Percentiles rank a stretch among this genome's conserved stretches.
phyloP scores from a whole-genome alignment of 1,284 basidiomycete genomes.

The Vanrija humicola region DNA sequence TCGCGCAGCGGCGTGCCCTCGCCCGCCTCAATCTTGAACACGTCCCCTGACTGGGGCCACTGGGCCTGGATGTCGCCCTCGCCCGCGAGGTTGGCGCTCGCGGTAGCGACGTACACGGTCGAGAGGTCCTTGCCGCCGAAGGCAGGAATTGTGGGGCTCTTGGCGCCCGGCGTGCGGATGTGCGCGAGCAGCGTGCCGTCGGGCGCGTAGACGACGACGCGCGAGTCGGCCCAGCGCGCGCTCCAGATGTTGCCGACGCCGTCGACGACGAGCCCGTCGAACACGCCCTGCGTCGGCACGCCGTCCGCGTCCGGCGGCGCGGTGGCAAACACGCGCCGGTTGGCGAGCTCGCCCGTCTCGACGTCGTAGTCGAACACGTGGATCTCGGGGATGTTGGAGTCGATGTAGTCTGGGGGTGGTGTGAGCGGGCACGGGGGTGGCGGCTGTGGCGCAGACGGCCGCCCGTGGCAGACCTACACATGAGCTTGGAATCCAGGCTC shows the following conservation, averaged over 20 bases:
- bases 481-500: slow-evolving; percentile 38
- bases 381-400: slow-evolving; percentile 35
- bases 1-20: slow-evolving; percentile 23
- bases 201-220: slow-evolving; percentile 39
- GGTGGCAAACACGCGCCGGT: slow-evolving; percentile 26
- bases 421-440: neutral
- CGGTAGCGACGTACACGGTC: slow-evolving; percentile 39
- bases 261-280: slow-evolving; percentile 47
- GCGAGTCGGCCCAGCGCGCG: slow-evolving; percentile 42
- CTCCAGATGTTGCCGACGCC: slow-evolving; percentile 45
- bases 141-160: slow-evolving; percentile 41
- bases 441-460: too few relatives aligned
- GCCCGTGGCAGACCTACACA: slow-evolving; percentile 32
- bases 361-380: slow-evolving; percentile 37
- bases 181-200: slow-evolving; percentile 34
- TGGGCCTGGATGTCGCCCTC: slow-evolving; percentile 24
- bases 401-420: slow-evolving; percentile 40
- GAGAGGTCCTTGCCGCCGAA: slow-evolving; percentile 42
- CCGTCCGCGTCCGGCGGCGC: slow-evolving; percentile 17
- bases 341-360: slow-evolving; percentile 24
- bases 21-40: slow-evolving; percentile 35
- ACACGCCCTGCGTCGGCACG: slow-evolving; percentile 27
- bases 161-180: slow-evolving; percentile 25
- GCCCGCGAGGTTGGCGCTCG: slow-evolving; percentile 28
- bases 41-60: slow-evolving; percentile 32